Conservation (phyloP, 805 yeast species). For the Cyberlindnera maritima region DNA sequence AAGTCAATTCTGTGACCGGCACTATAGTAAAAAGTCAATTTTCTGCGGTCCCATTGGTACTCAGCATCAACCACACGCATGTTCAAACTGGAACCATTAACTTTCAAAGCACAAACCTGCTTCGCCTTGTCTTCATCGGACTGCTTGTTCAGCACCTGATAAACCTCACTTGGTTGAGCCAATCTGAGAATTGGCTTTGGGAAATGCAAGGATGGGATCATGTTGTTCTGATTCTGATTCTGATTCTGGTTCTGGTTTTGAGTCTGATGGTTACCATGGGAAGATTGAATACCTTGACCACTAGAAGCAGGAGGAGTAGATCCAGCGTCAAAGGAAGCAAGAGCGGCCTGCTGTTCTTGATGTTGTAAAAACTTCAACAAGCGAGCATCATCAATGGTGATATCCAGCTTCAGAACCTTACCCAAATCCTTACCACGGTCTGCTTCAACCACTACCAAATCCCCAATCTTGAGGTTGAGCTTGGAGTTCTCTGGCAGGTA, state of each 20-base stretch:
- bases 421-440: slow-evolving; percentile 82
- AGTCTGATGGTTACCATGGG: not conserved
- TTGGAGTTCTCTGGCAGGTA: slow-evolving; percentile 43
- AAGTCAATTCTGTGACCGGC: slow-evolving; percentile 72
- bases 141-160: slow-evolving; percentile 58
- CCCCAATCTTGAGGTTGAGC: slow-evolving; percentile 48
- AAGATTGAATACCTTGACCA: not conserved
- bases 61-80: slow-evolving; percentile 73
- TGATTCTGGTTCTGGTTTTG: not conserved
- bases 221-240: not conserved
- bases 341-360: slow-evolving; percentile 62
- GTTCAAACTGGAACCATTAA: slow-evolving; percentile 20
- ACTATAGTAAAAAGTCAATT: slow-evolving; percentile 67
- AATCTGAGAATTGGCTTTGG: slow-evolving; percentile 76
- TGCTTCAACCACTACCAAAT: slow-evolving; percentile 77
- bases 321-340: slow-evolving; percentile 26
- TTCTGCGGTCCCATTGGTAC: slow-evolving; percentile 78
- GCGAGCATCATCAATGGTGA: slow-evolving; percentile 63
- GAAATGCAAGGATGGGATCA: slow-evolving; percentile 34
- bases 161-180: slow-evolving; percentile 70
- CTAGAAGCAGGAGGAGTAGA: slow-evolving; percentile 7
- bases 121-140: slow-evolving; percentile 70
- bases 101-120: slow-evolving; percentile 25
- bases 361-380: slow-evolving; percentile 73
- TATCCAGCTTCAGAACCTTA: slow-evolving; percentile 65